Base-by-base conservation (phyloP, 345 rosid genomes). In the Gossypium herbaceum region DNA sequence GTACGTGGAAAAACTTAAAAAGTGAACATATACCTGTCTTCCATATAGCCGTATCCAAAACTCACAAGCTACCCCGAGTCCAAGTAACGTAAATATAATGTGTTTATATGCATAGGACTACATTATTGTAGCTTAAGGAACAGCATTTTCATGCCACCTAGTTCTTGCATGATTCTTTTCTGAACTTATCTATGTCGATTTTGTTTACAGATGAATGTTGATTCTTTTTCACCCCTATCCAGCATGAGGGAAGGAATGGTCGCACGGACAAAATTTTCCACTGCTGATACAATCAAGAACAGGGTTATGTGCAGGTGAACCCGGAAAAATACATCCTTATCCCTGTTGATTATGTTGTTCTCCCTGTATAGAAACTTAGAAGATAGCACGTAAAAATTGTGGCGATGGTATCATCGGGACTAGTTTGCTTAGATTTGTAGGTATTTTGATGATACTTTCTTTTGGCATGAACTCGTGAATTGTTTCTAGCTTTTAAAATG, bases 191-290 rank as follows among this genome's bases (percentile, higher is more conserved):
- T 19, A 1, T 20, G 6, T 67, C n/a, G 3, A 24, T 48, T 48
- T 68, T 48, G 72, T 68, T 68, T 11, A 16, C 72, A 68, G 58
- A 25, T 13, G 15, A 68, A 68, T 48, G 19, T 48, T 50, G 44
- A 50, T 48, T 24, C 44, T 2, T 50, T 67, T 16, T 24, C 9
- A 12, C 9, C 4, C 72, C 20, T 7, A 22, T 47, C 48, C 22
- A 15, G 41, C 58, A 15, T 25, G 8, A 13, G 71, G 72, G 43
- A 15, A 48, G 72, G 8, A 50, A 16, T 68, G 43, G 50, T 48
- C 6, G 41, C 43, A n/a, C 1, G 34, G 25, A 16, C 34, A 67
- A 67, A 8, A 2, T 15, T 25, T 50, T 4, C 43, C 27, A 43
- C 52, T 19, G 27, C 27, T 20, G 70, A 44, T 24, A 48, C 58